Evolutionary conservation across 2,329 filamentous ascomycete species (phyloP).

Genomic region (Tolypocladium endophyticum): DNA sequence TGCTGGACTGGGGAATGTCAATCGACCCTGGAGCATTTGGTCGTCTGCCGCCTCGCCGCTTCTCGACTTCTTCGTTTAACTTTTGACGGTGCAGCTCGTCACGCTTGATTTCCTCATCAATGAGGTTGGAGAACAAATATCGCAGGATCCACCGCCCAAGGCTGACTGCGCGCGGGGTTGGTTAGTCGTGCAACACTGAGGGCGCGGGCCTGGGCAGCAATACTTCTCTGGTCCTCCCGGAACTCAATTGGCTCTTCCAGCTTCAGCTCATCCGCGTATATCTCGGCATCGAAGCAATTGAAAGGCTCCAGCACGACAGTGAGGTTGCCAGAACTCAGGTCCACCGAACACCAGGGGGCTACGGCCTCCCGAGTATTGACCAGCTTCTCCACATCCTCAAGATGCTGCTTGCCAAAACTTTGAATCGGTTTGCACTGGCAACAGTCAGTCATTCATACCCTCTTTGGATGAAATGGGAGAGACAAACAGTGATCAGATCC

Average conservation of each 20-base stretch:
- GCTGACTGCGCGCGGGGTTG: slow-evolving; percentile 54
- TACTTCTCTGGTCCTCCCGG: slow-evolving; percentile 87
- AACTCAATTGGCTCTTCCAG: slow-evolving; percentile 69
- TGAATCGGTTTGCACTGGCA: slow-evolving; percentile 70
- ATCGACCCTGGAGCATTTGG: slow-evolving; percentile 52
- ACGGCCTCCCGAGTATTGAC: slow-evolving; percentile 84
- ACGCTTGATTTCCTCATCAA: slow-evolving; percentile 80
- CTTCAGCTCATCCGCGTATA: slow-evolving; percentile 85
- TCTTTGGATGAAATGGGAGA: not conserved
- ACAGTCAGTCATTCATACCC: not conserved
- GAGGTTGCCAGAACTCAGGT: slow-evolving; percentile 83
- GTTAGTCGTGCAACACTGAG: slow-evolving; percentile 10
- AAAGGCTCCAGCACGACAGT: slow-evolving; percentile 88
- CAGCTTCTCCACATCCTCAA: slow-evolving; percentile 82
- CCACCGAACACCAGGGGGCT: slow-evolving; percentile 91
- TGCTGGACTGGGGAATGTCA: slow-evolving; percentile 23
- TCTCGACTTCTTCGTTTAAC: slow-evolving; percentile 53
- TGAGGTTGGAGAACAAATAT: slow-evolving; percentile 79
- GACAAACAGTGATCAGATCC: slow-evolving; percentile 73
- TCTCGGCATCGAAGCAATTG: slow-evolving; percentile 94
- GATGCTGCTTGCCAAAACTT: slow-evolving; percentile 87
- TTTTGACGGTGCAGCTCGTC: slow-evolving; percentile 65
- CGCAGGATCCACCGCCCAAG: slow-evolving; percentile 93
- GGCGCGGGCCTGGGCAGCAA: slow-evolving; percentile 15
- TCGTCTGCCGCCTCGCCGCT: slow-evolving; percentile 43